A percentile compares a stretch with the other conserved stretches of the same genome.
phyloP scores from a whole-genome alignment of 495 filamentous ascomycete genomes.

The Aspergillus affinis region DNA sequence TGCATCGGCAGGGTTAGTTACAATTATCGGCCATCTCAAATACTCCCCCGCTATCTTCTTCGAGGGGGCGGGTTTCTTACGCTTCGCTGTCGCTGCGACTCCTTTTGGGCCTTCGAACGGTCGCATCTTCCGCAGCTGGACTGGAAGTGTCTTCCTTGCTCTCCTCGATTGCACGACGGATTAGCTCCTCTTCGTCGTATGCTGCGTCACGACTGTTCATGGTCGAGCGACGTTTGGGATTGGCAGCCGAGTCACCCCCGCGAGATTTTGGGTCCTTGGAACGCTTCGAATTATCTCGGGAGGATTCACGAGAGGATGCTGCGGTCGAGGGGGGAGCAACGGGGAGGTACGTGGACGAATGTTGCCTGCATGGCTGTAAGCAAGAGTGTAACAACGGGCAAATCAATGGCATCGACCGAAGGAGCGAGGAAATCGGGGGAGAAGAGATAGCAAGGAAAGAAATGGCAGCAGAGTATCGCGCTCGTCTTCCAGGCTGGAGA shows the following conservation, averaged over 20 bases:
- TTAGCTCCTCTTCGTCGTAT: conserved; percentile 90
- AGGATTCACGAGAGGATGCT: conserved; percentile 45
- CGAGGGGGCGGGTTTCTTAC: conserved; percentile 51
- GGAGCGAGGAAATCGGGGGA: background rate
- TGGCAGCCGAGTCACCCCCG: conserved; percentile 44
- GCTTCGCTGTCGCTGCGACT: conserved; percentile 90
- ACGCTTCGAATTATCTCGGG: conserved; percentile 46
- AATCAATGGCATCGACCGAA: background rate
- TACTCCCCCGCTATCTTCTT: background rate
- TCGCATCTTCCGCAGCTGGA: conserved; percentile 46
- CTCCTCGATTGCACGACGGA: conserved; percentile 88
- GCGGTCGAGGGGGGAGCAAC: conserved; percentile 50
- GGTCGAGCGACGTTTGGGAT: conserved; percentile 81
- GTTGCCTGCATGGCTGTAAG: conserved; percentile 51
- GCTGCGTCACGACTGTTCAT: conserved; percentile 97
- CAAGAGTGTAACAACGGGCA: conserved; percentile 11
- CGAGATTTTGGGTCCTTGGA: conserved; percentile 49
- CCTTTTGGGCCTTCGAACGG: conserved; percentile 69
- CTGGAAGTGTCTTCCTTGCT: conserved; percentile 70
- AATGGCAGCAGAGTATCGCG: background rate
- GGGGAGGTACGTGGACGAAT: conserved; percentile 69
- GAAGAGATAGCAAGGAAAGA: background rate
- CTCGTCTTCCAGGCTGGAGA: background rate
- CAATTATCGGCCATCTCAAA: background rate
- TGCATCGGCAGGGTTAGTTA: conserved; percentile 19